A percentile compares a stretch with the other conserved stretches of the same genome.
These are phyloP conservation scores for Evernia prunastri DNA, from an alignment of 495 filamentous ascomycete species.

Conservation along the genomic window DNA sequence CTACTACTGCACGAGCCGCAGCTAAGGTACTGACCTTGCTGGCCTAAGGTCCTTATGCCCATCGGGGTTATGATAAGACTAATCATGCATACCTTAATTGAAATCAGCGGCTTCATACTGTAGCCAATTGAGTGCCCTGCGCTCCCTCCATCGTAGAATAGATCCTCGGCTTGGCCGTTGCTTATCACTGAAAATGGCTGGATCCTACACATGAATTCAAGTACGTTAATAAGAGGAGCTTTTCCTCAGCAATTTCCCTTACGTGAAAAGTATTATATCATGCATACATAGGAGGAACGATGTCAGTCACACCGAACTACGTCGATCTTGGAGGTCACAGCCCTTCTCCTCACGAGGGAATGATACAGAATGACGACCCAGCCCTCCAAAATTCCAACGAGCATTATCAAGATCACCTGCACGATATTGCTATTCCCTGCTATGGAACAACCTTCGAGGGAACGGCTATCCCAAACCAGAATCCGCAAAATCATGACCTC, in stretches of 20 bases:
- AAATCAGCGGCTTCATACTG: slow-evolving; percentile 6
- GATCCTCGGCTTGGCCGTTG: slow-evolving; percentile 6
- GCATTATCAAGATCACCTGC: slow-evolving; percentile 48
- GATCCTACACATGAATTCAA: neutral
- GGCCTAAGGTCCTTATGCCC: no score
- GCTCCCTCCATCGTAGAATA: slow-evolving; percentile 5
- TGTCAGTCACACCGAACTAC: slow-evolving; percentile 8
- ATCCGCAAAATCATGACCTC: slow-evolving; percentile 36
- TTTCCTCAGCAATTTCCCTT: neutral
- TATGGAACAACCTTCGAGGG: slow-evolving; percentile 40
- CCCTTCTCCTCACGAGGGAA: slow-evolving; percentile 29
- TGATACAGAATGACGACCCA: slow-evolving; percentile 36
- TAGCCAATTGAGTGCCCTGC: neutral
- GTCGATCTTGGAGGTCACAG: slow-evolving; percentile 18
- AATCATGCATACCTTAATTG: neutral
- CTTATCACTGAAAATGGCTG: neutral
- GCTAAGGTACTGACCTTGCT: no score
- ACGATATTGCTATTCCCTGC: slow-evolving; percentile 45
- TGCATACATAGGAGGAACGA: neutral
- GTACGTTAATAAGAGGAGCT: neutral
- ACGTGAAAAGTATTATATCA: neutral
- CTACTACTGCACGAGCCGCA: neutral
- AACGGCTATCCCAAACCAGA: slow-evolving; percentile 38
- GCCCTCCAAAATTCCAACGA: slow-evolving; percentile 38
- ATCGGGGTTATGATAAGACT: slow-evolving; percentile 1